These are phyloP conservation scores for Myrica gale DNA, from an alignment of 306 rosid species.

Conservation along the genomic window DNA sequence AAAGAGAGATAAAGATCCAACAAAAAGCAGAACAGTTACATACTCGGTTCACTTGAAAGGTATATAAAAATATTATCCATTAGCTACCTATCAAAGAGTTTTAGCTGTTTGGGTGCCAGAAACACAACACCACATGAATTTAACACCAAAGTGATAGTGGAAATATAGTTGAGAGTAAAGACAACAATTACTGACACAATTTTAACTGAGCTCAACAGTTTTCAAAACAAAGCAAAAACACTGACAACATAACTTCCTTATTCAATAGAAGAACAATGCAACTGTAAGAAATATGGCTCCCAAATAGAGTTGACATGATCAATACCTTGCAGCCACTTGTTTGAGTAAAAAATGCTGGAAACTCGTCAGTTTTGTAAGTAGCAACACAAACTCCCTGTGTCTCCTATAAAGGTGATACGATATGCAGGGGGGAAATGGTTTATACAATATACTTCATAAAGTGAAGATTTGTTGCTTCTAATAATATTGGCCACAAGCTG, in stretches of 20 bases:
- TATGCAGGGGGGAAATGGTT: background rate
- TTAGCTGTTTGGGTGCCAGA: no score
- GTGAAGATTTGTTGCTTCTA: conserved; percentile 5
- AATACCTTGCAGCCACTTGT: conserved; percentile 89
- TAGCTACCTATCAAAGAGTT: background rate
- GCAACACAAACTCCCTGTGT: conserved; percentile 92
- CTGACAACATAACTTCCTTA: background rate
- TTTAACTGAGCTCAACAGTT: background rate
- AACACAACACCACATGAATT: no score
- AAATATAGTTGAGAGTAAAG: background rate
- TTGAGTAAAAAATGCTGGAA: conserved; percentile 89
- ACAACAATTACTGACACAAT: background rate
- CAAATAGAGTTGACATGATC: background rate
- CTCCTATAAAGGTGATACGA: conserved; percentile 43
- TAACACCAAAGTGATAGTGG: background rate
- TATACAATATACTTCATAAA: conserved; percentile 7
- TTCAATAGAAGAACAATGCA: background rate
- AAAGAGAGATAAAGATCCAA: background rate
- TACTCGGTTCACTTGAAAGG: background rate
- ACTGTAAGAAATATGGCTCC: background rate
- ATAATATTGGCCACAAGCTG: conserved; percentile 25
- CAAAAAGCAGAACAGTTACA: background rate
- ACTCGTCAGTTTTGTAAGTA: conserved; percentile 75
- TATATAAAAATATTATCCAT: background rate
- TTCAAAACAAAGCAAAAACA: background rate